These are phyloP conservation scores for Biscogniauxia marginata DNA, from an alignment of 2,329 filamentous ascomycete species.

Conservation along the genomic window DNA sequence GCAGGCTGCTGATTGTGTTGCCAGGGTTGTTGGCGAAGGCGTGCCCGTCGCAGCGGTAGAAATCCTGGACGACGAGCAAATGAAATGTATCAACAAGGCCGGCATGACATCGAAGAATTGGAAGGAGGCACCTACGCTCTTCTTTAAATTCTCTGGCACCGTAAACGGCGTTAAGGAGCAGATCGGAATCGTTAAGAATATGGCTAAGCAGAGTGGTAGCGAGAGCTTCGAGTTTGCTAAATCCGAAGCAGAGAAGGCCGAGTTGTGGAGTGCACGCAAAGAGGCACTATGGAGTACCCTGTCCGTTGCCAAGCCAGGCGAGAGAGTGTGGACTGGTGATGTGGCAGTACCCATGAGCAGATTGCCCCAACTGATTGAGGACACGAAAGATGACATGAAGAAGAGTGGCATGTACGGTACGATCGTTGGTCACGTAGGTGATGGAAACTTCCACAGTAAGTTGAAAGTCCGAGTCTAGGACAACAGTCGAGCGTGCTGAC, in stretches of 20 bases:
- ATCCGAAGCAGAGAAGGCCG: constrained; percentile 65
- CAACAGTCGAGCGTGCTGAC: constrained; percentile 13
- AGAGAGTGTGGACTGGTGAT: constrained; percentile 82
- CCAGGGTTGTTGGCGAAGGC: constrained; percentile 67
- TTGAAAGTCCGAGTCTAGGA: constrained; percentile 4
- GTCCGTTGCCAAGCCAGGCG: constrained; percentile 61
- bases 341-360: constrained; percentile 79
- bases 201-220: constrained; percentile 49
- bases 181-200: constrained; percentile 43
- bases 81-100: constrained; percentile 55
- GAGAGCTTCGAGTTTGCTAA: constrained; percentile 76
- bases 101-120: constrained; percentile 58
- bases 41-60: constrained; percentile 77
- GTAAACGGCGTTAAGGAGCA: constrained; percentile 73
- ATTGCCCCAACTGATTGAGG: constrained; percentile 73
- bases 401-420: constrained; percentile 57
- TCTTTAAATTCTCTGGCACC: constrained; percentile 70
- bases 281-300: constrained; percentile 81
- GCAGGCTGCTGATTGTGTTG: constrained; percentile 68
- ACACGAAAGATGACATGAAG: constrained; percentile 64
- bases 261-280: constrained; percentile 82
- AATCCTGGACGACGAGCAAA: constrained; percentile 78
- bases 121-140: constrained; percentile 65
- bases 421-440: constrained; percentile 71
- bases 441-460: constrained; percentile 73